phyloP scores from a whole-genome alignment of 331 rosid genomes.

The Erythrophleum ivorense region DNA sequence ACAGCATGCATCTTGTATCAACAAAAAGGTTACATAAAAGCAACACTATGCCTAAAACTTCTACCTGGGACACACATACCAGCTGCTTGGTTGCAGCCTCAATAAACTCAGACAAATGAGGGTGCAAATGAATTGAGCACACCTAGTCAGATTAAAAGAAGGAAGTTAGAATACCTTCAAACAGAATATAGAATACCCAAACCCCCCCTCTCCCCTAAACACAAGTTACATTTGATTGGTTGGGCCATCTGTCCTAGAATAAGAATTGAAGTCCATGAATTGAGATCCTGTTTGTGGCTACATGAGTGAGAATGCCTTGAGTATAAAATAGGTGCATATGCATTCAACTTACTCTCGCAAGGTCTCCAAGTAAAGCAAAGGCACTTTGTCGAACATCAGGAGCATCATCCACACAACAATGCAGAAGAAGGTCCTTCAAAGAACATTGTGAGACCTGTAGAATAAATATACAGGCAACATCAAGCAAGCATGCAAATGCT shows the following conservation, averaged over 20 bases:
- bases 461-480: slow-evolving; percentile 34
- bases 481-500: slow-evolving; percentile 29
- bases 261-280: slow-evolving; percentile 15
- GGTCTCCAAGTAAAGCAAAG: slow-evolving; percentile 97
- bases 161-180: slow-evolving; percentile 30
- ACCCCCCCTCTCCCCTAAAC: background rate
- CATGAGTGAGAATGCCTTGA: background rate
- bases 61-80: slow-evolving; percentile 59
- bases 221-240: background rate
- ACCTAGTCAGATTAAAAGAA: slow-evolving; percentile 59
- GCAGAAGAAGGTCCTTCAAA: slow-evolving; percentile 84
- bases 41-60: slow-evolving; percentile 15
- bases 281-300: background rate
- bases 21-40: slow-evolving; percentile 33
- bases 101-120: slow-evolving; percentile 83
- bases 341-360: slow-evolving; percentile 84
- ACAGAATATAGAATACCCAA: slow-evolving; percentile 29
- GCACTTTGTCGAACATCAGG: slow-evolving; percentile 93
- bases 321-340: background rate
- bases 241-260: background rate
- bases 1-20: slow-evolving; percentile 37
- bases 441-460: slow-evolving; percentile 83
- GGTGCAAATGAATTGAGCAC: slow-evolving; percentile 76
- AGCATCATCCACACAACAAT: slow-evolving; percentile 89
- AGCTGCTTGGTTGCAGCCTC: slow-evolving; percentile 86